Evolutionary conservation across 2,329 filamentous ascomycete genomes (phyloP).

Genomic region (Colletotrichum sansevieriae): DNA sequence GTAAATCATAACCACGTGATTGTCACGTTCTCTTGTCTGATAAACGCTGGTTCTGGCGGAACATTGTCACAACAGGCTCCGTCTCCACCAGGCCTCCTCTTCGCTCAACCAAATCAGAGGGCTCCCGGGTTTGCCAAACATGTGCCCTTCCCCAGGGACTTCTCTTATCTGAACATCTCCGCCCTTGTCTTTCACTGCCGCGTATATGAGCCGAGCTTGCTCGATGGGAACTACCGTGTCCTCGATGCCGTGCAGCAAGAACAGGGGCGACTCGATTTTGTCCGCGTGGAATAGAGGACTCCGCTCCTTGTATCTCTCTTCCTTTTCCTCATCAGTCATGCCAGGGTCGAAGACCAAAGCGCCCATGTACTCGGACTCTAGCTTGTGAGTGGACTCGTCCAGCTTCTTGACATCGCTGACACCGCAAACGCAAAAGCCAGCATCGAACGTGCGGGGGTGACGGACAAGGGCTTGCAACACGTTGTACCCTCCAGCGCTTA

Average conservation of each 20-base stretch:
- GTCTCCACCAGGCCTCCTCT: slow-evolving; percentile 63
- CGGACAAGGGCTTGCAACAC: slow-evolving; percentile 62
- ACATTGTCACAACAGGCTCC: slow-evolving; percentile 49
- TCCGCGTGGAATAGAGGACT: slow-evolving; percentile 63
- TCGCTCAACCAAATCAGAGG: slow-evolving; percentile 56
- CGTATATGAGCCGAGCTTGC: slow-evolving; percentile 67
- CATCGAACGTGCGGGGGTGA: slow-evolving; percentile 61
- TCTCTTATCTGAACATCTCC: slow-evolving; percentile 61
- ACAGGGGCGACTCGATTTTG: slow-evolving; percentile 62
- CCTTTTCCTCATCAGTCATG: slow-evolving; percentile 54
- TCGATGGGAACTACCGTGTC: slow-evolving; percentile 71
- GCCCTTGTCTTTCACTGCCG: slow-evolving; percentile 56
- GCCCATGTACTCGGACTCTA: slow-evolving; percentile 66
- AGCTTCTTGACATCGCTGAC: slow-evolving; percentile 64
- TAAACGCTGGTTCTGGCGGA: too few relatives aligned
- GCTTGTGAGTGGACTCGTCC: slow-evolving; percentile 64
- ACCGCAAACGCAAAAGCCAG: slow-evolving; percentile 63
- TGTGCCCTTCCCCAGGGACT: slow-evolving; percentile 64
- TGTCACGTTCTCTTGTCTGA: too few relatives aligned
- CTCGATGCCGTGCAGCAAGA: slow-evolving; percentile 67
- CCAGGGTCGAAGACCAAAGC: slow-evolving; percentile 56
- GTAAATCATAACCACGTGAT: too few relatives aligned
- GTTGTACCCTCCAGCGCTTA: slow-evolving; percentile 67
- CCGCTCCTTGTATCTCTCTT: slow-evolving; percentile 57
- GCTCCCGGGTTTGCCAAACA: slow-evolving; percentile 58